phyloP scores from a whole-genome alignment of 345 rosid species.

The Euphorbia tirucalli region DNA sequence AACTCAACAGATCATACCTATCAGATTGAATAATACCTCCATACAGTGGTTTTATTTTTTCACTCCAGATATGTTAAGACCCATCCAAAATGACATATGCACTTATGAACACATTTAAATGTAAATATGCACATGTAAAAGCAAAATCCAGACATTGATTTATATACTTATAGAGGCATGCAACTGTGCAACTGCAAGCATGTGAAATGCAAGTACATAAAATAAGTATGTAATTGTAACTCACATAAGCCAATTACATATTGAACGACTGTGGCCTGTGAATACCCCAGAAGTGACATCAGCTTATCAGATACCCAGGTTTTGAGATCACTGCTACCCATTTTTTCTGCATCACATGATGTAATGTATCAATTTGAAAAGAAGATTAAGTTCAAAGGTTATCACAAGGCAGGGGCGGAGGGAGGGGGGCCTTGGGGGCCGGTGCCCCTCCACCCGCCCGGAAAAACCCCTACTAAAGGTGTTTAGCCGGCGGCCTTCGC shows the following conservation, averaged over 20 bases:
- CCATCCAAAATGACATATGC: neutral
- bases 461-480: too few species aligned
- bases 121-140: neutral
- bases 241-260: constrained; percentile 67
- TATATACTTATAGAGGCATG: neutral
- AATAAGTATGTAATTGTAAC: constrained; percentile 11
- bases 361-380: neutral
- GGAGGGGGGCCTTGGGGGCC: too few species aligned
- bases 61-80: neutral
- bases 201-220: neutral
- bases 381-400: neutral
- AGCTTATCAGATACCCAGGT: constrained; percentile 85
- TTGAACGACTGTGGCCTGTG: constrained; percentile 66
- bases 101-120: neutral
- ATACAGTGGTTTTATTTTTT: neutral
- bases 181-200: neutral
- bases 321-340: constrained; percentile 61
- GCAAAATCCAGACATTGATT: neutral
- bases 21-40: neutral
- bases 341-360: constrained; percentile 18
- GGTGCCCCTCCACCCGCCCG: too few species aligned
- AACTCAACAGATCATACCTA: neutral
- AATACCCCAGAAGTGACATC: constrained; percentile 68
- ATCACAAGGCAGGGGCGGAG: too few species aligned
- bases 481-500: too few species aligned